These are phyloP conservation scores for Diaporthe ampelina DNA, from an alignment of 2,329 filamentous ascomycete species.

Conservation along the genomic window DNA sequence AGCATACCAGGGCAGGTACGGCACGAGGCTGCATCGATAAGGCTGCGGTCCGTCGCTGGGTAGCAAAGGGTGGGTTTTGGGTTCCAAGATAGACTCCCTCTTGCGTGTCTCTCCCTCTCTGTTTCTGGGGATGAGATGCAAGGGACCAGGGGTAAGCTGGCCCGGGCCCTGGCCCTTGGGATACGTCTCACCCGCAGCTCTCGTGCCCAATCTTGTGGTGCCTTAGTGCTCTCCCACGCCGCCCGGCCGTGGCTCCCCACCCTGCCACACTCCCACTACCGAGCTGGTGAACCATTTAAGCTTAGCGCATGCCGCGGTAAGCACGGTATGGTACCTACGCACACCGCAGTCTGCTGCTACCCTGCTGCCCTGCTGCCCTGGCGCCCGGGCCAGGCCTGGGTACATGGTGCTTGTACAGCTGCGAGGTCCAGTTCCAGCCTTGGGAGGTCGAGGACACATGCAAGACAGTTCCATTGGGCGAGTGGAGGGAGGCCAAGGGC, in stretches of 20 bases:
- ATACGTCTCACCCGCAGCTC: conserved; percentile 19
- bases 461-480: conserved; percentile 31
- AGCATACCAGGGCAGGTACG: neutral
- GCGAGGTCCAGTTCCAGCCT: neutral
- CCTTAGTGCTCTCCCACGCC: neutral
- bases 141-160: conserved; percentile 18
- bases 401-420: conserved; percentile 6
- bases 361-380: conserved; percentile 26
- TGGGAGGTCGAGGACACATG: conserved; percentile 31
- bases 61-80: conserved; percentile 25
- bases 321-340: conserved; percentile 24
- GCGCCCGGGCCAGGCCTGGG: conserved; percentile 13
- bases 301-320: conserved; percentile 32
- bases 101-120: neutral
- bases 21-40: neutral
- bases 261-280: neutral
- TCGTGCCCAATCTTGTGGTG: conserved; percentile 1
- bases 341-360: conserved; percentile 26
- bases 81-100: neutral
- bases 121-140: neutral
- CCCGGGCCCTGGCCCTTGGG: conserved; percentile 1
- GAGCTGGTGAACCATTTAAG: conserved; percentile 32
- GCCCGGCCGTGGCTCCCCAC: neutral
- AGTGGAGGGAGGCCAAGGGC: conserved; percentile 24
- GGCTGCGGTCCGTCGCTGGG: conserved; percentile 6